Conservation (phyloP, 768 basidiomycete genomes). For the Mycena kentingensis region DNA sequence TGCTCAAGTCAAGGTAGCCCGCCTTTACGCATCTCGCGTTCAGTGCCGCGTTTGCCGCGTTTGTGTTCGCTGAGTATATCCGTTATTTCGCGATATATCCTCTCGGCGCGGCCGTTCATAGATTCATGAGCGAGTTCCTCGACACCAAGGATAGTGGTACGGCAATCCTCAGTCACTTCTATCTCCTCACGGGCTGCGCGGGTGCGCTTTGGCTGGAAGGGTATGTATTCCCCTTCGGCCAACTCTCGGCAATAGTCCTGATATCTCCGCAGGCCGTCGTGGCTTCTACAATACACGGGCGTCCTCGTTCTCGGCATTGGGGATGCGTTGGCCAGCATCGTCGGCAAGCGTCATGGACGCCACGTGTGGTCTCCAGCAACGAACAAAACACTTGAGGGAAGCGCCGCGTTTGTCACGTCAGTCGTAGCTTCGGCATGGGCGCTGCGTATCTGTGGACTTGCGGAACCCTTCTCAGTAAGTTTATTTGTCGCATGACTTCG, state of each 20-base stretch:
- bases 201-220: slow-evolving; percentile 95
- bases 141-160: slow-evolving; percentile 95
- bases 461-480: slow-evolving; percentile 78
- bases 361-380: slow-evolving; percentile 84
- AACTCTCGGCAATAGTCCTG: neutral
- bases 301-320: slow-evolving; percentile 89
- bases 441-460: slow-evolving; percentile 68
- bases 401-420: slow-evolving; percentile 74
- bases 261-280: slow-evolving; percentile 39
- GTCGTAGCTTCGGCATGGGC: slow-evolving; percentile 69
- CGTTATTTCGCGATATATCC: slow-evolving; percentile 99
- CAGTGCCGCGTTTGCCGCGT: slow-evolving; percentile 91
- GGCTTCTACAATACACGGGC: slow-evolving; percentile 71
- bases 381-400: slow-evolving; percentile 91
- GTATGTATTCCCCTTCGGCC: slow-evolving; percentile 38
- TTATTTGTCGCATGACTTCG: neutral
- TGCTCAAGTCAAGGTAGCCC: slow-evolving; percentile 55
- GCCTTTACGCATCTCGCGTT: slow-evolving; percentile 96
- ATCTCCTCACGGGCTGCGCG: slow-evolving; percentile 93
- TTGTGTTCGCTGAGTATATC: slow-evolving; percentile 95
- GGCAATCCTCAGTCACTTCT: slow-evolving; percentile 96
- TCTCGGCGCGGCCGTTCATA: slow-evolving; percentile 87
- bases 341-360: slow-evolving; percentile 82
- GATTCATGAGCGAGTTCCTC: slow-evolving; percentile 97
- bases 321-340: slow-evolving; percentile 86